phyloP scores from a whole-genome alignment of 1,139 yeast species.

The Magnusiomyces suaveolens region DNA sequence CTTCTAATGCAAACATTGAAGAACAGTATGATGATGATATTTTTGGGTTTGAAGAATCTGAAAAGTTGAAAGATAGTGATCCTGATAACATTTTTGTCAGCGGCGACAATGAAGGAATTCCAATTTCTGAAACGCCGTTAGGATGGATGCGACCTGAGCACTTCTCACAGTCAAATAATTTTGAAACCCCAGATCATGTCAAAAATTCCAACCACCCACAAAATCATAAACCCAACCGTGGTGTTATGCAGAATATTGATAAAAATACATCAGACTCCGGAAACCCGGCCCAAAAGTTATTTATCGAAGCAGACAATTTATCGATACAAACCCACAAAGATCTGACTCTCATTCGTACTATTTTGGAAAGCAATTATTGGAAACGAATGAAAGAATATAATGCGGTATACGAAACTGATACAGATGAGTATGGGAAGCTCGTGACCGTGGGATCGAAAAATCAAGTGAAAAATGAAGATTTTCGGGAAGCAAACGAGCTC shows the following conservation, averaged over 20 bases:
- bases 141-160: background rate
- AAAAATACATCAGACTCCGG: background rate
- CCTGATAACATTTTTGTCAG: background rate
- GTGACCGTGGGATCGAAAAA: conserved; percentile 2
- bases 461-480: too few species aligned
- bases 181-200: background rate
- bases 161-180: background rate
- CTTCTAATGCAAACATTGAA: background rate
- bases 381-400: conserved; percentile 11
- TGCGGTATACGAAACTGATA: conserved; percentile 8
- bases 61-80: background rate
- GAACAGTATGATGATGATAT: background rate
- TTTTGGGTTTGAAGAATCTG: background rate
- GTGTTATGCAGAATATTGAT: too few species aligned
- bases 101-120: background rate
- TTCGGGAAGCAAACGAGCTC: too few species aligned
- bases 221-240: too few species aligned
- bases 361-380: conserved; percentile 11
- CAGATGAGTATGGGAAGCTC: background rate
- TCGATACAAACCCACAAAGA: background rate
- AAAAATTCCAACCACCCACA: too few species aligned
- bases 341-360: conserved; percentile 2
- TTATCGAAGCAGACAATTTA: background rate
- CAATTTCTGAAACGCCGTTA: background rate
- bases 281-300: background rate